These are phyloP conservation scores for Chaetomium tenue DNA, from an alignment of 495 filamentous ascomycete species.

Conservation along the genomic window DNA sequence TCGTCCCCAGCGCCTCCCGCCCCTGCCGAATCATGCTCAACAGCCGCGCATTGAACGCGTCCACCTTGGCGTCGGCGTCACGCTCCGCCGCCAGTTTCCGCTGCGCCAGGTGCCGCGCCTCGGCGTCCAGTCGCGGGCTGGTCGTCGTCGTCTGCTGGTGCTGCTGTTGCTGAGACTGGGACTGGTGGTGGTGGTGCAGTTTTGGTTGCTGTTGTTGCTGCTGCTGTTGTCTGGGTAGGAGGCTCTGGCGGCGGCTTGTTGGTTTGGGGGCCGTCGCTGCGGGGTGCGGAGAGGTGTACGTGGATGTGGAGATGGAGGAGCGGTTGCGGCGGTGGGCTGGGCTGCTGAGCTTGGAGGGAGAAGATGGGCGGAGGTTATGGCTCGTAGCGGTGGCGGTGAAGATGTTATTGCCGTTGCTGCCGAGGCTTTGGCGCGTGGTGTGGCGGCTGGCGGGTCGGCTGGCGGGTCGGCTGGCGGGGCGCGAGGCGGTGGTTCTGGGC, in stretches of 20 bases:
- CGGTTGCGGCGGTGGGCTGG: conserved; percentile 38
- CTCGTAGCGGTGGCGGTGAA: neutral
- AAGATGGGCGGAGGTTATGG: conserved; percentile 16
- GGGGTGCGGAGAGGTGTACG: too few relatives aligned
- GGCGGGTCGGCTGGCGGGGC: conserved; percentile 28
- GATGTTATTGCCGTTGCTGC: neutral
- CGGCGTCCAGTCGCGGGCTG: conserved; percentile 49
- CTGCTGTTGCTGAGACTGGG: too few relatives aligned
- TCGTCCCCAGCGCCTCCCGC: conserved; percentile 80
- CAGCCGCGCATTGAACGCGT: conserved; percentile 72
- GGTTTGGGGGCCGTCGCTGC: neutral
- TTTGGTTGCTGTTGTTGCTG: neutral
- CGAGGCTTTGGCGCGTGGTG: conserved; percentile 11
- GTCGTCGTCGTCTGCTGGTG: conserved; percentile 35
- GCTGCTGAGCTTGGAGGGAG: conserved; percentile 28
- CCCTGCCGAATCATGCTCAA: conserved; percentile 85
- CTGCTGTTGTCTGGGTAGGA: neutral
- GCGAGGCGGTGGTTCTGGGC: conserved; percentile 23
- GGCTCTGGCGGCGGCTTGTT: neutral
- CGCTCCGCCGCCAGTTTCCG: conserved; percentile 66
- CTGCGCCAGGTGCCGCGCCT: conserved; percentile 67
- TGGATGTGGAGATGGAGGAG: conserved; percentile 36
- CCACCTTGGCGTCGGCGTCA: conserved; percentile 74
- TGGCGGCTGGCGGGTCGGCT: conserved; percentile 33
- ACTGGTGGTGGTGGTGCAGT: too few relatives aligned